phyloP scores from a whole-genome alignment of 345 rosid genomes.

The Rubroshorea leprosula region DNA sequence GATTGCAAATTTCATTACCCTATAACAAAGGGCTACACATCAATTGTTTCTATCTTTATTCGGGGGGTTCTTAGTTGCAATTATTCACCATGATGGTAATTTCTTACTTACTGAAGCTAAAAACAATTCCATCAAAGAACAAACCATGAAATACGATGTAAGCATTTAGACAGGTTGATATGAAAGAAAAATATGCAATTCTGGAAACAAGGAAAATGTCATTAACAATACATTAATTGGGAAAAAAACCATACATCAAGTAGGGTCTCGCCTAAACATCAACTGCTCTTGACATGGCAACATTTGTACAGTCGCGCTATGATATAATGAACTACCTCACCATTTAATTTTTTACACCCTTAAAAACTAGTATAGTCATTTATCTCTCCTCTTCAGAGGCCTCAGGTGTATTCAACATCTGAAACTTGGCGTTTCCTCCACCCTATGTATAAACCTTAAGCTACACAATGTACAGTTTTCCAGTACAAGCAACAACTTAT shows the following conservation, averaged over 20 bases:
- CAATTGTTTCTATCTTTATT: no score
- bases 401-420: conserved; percentile 25
- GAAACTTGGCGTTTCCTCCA: conserved; percentile 33
- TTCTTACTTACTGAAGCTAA: no score
- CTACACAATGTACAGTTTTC: conserved; percentile 70
- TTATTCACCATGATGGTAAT: no score
- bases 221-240: conserved; percentile 29
- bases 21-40: no score
- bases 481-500: conserved; percentile 43
- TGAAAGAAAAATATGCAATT: no score
- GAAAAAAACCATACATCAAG: conserved; percentile 14
- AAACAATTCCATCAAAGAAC: no score
- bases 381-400: conserved; percentile 32
- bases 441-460: conserved; percentile 51
- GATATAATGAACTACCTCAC: conserved; percentile 40
- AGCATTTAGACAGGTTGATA: no score
- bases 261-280: conserved; percentile 39
- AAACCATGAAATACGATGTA: no score
- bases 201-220: background rate
- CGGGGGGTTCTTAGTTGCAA: no score
- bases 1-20: background rate
- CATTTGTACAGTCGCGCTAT: conserved; percentile 43
- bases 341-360: conserved; percentile 48
- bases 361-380: conserved; percentile 29
- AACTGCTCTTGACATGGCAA: conserved; percentile 49